Base-by-base conservation (phyloP, 208 protist genomes). In the Strigomonas culicis region DNA sequence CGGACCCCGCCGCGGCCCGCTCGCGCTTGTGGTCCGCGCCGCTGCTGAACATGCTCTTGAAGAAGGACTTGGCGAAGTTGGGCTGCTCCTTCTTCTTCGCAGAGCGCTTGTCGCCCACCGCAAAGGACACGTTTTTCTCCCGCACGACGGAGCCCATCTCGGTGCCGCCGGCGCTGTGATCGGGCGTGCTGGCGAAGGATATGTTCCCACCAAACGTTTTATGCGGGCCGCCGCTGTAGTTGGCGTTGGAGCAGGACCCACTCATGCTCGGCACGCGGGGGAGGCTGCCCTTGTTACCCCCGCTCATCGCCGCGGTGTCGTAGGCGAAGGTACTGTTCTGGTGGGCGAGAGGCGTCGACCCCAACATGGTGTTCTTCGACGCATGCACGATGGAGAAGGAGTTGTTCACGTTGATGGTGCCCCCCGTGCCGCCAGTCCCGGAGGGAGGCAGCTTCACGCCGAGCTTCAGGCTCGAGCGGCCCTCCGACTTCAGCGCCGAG, bases 31-130 rank as follows among this genome's bases (percentile, higher is more conserved):
- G 13, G 52, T 22, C 32, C 32, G 32, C 15, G 31, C 47, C 24
- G 51, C 52, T 66, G 19, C 79, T 53, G 44, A 85, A 85, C 63
- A 80, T 79, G 50, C 68, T 79, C 47, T 85, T 81, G 47, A 85
- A 81, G 53, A 85, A 71, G 13, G 75, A 79, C 46, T 81, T 80
- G 22, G 79, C 79, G 17, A 85, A 80, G 66, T 70, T 84, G 24
- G 49, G 39, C 39, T 53, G 49, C 49, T 31, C 24, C 49, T 53
- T 25, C 13, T 53, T 31, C 7, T 53, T 53, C 24, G 49, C 49
- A 2, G 49, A 1, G 2, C 22, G 4, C 34, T 66, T 57, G 4
- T 43, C 63, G 1, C 63, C 63, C 19, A 17, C 11, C 10, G 39
- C 39, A 17, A 44, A 44, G 8, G 39, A 44, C 39, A 44, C 39